Base-by-base conservation (phyloP, 371 early-diverging fungal species). In the Circinella minor region DNA sequence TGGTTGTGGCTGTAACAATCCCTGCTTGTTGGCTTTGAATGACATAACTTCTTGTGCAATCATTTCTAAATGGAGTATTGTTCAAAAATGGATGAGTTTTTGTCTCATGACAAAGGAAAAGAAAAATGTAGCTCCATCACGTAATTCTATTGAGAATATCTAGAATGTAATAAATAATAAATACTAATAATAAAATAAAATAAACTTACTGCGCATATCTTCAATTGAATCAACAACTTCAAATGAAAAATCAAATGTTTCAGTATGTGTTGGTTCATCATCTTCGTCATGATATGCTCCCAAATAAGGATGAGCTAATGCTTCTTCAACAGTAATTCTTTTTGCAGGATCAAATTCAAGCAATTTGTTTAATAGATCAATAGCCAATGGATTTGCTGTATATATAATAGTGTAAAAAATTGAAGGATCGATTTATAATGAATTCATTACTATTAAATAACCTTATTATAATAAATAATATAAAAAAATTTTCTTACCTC, bases 181-280 rank as follows among this genome's bases (percentile, higher is more conserved):
- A 27, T 27, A 27, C 27, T 47, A 17, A 43, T 3, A 3, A 6
- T 20, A 10, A 46, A 3, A 6, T 20, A 10, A 46, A 38, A 36
- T 17, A 48, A 14, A 80, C 86, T 76, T 84, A 91, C 95, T 77
- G 79, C 91, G 93, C 92, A 98, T 95, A 11, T 95, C 94, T 36
- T 93, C 93, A 70, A 96, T 91, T 3, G 88, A 80, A 59, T 95
- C 94, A 27, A 93, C 87, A 34, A 87, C 81, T 78, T 98, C 98
- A 78, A 98, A 98, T 2, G 94, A 91, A 81, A 98, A 97, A 77
- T 97, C 97, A 87, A 97, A 98, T 17, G 81, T 66, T 36, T 81
- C 81, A 7, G 84, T 81, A 74, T 92, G 92, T 27, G 83, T 77
- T 1, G 93, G 91, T 84, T 93, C 93, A 69, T 93, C 94, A 60